phyloP scores from a whole-genome alignment of 352 stramenopile species.

The Poterioochromonas sp. region DNA sequence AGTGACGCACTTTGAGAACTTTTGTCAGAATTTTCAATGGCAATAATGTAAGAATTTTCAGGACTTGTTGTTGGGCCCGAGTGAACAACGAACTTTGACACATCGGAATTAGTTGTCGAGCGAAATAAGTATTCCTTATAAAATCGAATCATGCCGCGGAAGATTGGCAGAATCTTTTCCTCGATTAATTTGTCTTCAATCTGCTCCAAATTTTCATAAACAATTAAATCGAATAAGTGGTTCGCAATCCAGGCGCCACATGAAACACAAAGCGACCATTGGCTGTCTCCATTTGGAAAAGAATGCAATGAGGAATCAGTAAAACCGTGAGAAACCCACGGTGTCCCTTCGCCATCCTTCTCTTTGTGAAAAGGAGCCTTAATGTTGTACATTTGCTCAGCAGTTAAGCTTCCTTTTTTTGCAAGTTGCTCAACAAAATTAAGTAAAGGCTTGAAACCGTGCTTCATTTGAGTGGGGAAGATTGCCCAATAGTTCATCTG shows the following conservation, averaged over 20 bases:
- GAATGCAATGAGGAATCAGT: constrained; percentile 26
- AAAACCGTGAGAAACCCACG: constrained; percentile 37
- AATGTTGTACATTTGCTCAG: constrained; percentile 25
- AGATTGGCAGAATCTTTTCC: background rate
- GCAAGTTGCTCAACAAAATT: constrained; percentile 20
- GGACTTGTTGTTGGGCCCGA: constrained; percentile 35
- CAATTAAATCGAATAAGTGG: background rate
- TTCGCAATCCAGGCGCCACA: constrained; percentile 33
- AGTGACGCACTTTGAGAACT: background rate
- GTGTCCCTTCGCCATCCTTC: background rate
- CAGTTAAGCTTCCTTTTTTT: constrained; percentile 6
- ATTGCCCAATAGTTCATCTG: constrained; percentile 36
- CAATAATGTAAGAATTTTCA: constrained; percentile 24
- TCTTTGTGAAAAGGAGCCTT: background rate
- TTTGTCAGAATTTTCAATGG: background rate
- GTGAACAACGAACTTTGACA: background rate
- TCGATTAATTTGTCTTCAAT: background rate
- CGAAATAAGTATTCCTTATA: constrained; percentile 23
- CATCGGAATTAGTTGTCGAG: background rate
- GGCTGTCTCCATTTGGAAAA: background rate
- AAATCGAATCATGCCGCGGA: constrained; percentile 1
- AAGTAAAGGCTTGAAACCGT: background rate
- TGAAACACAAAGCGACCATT: constrained; percentile 35
- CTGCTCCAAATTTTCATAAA: background rate
- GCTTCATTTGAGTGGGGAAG: background rate